Conservation (phyloP, 176 grass and related monocot species). For the Poa annua region DNA sequence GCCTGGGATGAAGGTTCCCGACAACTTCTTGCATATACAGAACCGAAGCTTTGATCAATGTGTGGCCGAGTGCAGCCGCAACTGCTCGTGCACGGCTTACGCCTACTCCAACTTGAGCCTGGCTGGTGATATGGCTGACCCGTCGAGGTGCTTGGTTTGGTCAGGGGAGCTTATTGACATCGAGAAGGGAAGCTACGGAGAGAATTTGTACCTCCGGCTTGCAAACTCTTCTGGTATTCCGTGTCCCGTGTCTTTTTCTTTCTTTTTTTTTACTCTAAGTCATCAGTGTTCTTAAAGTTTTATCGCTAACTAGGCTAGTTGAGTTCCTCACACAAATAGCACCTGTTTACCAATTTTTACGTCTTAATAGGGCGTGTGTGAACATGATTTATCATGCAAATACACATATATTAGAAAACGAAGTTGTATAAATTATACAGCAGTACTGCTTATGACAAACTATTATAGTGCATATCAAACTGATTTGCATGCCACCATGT, state of each 20-base stretch:
- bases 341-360: too few relatives aligned
- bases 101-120: not conserved
- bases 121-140: not conserved
- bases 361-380: too few relatives aligned
- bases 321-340: too few relatives aligned
- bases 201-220: conserved; percentile 48
- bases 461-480: too few relatives aligned
- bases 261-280: too few relatives aligned
- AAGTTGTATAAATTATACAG: too few relatives aligned
- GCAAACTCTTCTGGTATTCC: conserved; percentile 28
- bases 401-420: too few relatives aligned
- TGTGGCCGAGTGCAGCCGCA: conserved; percentile 31
- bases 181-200: not conserved
- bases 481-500: too few relatives aligned
- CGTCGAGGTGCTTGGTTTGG: conserved; percentile 58
- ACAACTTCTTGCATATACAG: not conserved
- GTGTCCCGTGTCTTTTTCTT: not conserved
- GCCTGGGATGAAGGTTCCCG: conserved; percentile 44
- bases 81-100: conserved; percentile 59
- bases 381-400: too few relatives aligned
- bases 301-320: too few relatives aligned
- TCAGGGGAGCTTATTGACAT: conserved; percentile 40
- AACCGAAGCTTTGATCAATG: conserved; percentile 34
- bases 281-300: too few relatives aligned
- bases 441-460: too few relatives aligned